phyloP scores from a whole-genome alignment of 805 yeast genomes.

The Ogataea ganodermae region DNA sequence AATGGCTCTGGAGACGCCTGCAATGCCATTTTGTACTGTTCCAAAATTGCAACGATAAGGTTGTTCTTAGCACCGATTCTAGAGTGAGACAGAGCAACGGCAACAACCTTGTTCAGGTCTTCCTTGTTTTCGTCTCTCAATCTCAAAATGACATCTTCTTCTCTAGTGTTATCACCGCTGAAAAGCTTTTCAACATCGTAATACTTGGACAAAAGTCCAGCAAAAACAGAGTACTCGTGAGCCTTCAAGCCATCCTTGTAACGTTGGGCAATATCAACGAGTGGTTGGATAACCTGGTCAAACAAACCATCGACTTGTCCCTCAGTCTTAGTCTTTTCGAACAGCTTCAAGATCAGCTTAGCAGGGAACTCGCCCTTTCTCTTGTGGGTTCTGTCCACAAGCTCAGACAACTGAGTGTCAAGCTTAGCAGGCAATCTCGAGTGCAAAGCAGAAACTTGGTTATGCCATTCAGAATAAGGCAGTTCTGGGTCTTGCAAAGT shows the following conservation, averaged over 20 bases:
- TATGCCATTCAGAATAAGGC: constrained; percentile 92
- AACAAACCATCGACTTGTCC: constrained; percentile 52
- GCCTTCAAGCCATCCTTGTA: constrained; percentile 76
- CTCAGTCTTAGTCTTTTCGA: constrained; percentile 60
- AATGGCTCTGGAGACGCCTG: constrained; percentile 67
- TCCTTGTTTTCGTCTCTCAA: constrained; percentile 87
- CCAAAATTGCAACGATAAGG: constrained; percentile 80
- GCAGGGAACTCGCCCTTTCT: constrained; percentile 91
- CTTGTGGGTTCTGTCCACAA: constrained; percentile 65
- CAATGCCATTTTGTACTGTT: constrained; percentile 76
- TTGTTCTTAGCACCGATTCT: constrained; percentile 93
- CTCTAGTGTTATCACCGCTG: constrained; percentile 72
- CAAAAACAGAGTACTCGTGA: constrained; percentile 81
- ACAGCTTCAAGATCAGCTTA: constrained; percentile 70
- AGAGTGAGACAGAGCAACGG: constrained; percentile 81
- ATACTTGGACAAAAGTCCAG: constrained; percentile 68
- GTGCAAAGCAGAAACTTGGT: constrained; percentile 86
- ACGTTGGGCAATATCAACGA: constrained; percentile 65
- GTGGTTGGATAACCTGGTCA: constrained; percentile 66
- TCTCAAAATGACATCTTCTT: constrained; percentile 84
- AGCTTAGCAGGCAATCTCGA: constrained; percentile 81
- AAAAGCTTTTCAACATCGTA: constrained; percentile 77
- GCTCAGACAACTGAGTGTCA: constrained; percentile 63
- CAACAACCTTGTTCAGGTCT: constrained; percentile 70
- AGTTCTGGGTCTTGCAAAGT: constrained; percentile 76